Evolutionary conservation across 1,284 basidiomycete genomes (phyloP).

Genomic region (Coniferiporia sulphurascens): DNA sequence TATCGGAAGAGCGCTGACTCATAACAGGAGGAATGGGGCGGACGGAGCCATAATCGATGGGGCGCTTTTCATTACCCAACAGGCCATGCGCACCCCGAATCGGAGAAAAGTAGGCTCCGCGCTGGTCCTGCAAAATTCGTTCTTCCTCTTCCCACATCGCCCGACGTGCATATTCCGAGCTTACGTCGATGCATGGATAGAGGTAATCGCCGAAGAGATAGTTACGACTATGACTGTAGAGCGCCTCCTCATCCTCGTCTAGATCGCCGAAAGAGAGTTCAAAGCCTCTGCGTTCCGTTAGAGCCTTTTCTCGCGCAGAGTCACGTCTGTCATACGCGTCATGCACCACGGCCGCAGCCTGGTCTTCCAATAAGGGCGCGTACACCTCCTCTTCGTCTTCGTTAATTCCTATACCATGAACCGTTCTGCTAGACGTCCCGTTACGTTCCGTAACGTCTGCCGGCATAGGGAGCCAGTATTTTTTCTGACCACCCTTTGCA

Average conservation of each 20-base stretch:
- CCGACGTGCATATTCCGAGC: conserved; percentile 61
- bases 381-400: conserved; percentile 61
- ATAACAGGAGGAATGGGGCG: conserved; percentile 23
- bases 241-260: conserved; percentile 59
- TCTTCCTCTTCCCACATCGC: conserved; percentile 72
- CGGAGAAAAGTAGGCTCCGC: conserved; percentile 65
- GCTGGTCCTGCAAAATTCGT: conserved; percentile 60
- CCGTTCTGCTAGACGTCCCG: conserved; percentile 26
- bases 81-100: conserved; percentile 43
- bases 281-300: conserved; percentile 50
- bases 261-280: conserved; percentile 60
- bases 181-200: conserved; percentile 86
- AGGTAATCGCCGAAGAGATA: conserved; percentile 91
- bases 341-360: conserved; percentile 66
- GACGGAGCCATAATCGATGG: conserved; percentile 52
- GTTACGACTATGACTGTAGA: conserved; percentile 66
- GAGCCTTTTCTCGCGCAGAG: conserved; percentile 34
- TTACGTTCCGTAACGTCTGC: conserved; percentile 39
- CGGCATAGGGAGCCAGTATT: conserved; percentile 86
- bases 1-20: conserved; percentile 14
- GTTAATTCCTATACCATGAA: conserved; percentile 36
- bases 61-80: conserved; percentile 33
- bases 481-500: conserved; percentile 78
- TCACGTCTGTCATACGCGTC: conserved; percentile 50
- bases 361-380: conserved; percentile 68